Evolutionary conservation across 139 green algal genomes (phyloP).

Genomic region (Nannochloris sp.): DNA sequence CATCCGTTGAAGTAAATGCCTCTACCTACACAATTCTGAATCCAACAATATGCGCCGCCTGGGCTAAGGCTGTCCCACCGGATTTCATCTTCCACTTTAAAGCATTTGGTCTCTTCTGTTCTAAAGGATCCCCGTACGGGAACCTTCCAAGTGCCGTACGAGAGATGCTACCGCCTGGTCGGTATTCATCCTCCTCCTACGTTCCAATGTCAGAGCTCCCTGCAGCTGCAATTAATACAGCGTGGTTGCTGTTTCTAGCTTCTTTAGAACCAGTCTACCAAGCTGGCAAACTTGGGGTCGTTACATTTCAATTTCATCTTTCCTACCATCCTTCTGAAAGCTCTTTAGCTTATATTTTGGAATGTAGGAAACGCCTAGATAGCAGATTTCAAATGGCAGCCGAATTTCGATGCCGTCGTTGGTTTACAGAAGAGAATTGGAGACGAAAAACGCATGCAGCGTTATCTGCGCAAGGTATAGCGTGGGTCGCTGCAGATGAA

Average conservation of each 20-base stretch:
- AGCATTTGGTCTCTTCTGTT: constrained; percentile 39
- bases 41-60: constrained; percentile 5
- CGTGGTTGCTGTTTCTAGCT: constrained; percentile 28
- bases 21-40: constrained; percentile 33
- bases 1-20: constrained; percentile 32
- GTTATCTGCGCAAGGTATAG: constrained; percentile 3
- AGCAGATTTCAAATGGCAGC: constrained; percentile 28
- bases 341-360: constrained; percentile 15
- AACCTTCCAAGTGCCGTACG: constrained; percentile 3
- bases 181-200: background rate
- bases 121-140: background rate
- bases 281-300: constrained; percentile 14
- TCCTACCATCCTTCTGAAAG: constrained; percentile 12
- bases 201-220: background rate
- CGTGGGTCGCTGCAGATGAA: constrained; percentile 36
- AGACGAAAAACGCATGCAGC: background rate
- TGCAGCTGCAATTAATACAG: background rate
- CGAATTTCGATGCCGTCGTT: constrained; percentile 33
- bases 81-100: constrained; percentile 48
- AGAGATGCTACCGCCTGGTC: background rate
- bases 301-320: constrained; percentile 46
- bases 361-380: constrained; percentile 22
- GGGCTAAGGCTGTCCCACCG: constrained; percentile 9
- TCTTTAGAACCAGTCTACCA: constrained; percentile 18
- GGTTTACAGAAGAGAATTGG: constrained; percentile 24